Evolutionary conservation across 2,329 filamentous ascomycete species (phyloP).

Genomic region (Fusarium nelsonii): DNA sequence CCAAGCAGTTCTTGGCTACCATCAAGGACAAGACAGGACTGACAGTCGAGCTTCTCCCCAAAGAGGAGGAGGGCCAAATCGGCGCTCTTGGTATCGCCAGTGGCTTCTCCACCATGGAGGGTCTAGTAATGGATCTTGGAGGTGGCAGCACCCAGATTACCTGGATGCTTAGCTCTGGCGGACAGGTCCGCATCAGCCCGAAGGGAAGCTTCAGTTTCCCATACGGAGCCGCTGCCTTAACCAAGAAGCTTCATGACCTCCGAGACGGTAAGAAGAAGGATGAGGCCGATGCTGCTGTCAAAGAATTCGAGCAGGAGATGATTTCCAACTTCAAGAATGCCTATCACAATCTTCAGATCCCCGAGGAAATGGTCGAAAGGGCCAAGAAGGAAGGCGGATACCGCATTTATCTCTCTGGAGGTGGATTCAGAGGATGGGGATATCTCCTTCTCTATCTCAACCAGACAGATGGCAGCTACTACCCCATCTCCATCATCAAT

Average conservation of each 20-base stretch:
- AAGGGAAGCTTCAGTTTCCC: conserved; percentile 73
- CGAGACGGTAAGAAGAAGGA: conserved; percentile 53
- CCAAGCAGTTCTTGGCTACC: conserved; percentile 44
- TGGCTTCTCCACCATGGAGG: conserved; percentile 69
- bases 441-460: conserved; percentile 72
- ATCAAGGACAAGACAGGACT: conserved; percentile 70
- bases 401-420: conserved; percentile 75
- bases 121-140: conserved; percentile 78
- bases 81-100: conserved; percentile 76
- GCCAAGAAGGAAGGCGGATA: conserved; percentile 62
- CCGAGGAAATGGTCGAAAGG: conserved; percentile 60
- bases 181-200: conserved; percentile 63
- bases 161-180: conserved; percentile 69
- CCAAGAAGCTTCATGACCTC: conserved; percentile 63
- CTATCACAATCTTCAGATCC: conserved; percentile 65
- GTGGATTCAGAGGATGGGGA: conserved; percentile 79
- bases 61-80: conserved; percentile 74
- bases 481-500: conserved; percentile 79
- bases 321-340: conserved; percentile 63
- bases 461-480: conserved; percentile 68
- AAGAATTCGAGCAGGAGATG: conserved; percentile 63
- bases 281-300: conserved; percentile 59
- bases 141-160: conserved; percentile 78
- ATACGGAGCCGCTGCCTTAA: conserved; percentile 77
- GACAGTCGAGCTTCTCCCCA: conserved; percentile 70